Evolutionary conservation across 495 filamentous ascomycete genomes (phyloP), one percentile per base, ranked within the genome.

Genomic region (Annulohypoxylon moriforme): DNA sequence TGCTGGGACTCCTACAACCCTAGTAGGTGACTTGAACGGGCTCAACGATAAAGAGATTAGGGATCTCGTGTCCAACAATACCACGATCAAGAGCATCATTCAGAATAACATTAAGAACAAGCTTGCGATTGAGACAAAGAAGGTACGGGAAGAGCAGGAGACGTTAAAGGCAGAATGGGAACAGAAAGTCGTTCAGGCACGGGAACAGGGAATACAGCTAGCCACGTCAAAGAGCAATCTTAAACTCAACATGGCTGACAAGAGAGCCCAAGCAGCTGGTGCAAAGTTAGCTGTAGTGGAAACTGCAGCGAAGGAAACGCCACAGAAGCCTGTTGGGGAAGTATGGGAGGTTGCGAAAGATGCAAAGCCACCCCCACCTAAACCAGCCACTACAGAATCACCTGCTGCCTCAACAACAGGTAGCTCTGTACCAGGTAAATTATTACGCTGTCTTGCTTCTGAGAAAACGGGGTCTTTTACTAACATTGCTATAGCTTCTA

Each of bases 281-380:
- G 91, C 89, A 13, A 97, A 95, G 82, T 69, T 96, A 22, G 88
- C 91, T 9, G 86, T 93, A 13, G 91, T 98, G 10, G 85, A 93
- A 65, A 91, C 87, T 53, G 94, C 93, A 14, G 94, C 91, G 0
- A 85, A 84, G 24, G 92, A 97, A n/a, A 96, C 93, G 0, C 94
- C 94, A 1, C 83, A 94, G 75, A 88, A 86, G 63, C 88, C 93
- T 13, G 93, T 98, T 6, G 84, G 80, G 10, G 93, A 97, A 76
- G 94, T 97, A 0, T 98, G 93, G 93, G 89, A 90, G 40, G 80
- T 91, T 31, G 93, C 90, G 0, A 93, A 94, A 80, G 82, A 82
- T 24, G 88, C 89, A n/a, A 93, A 89, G 73, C 85, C 89, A 56
- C 81, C 85, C 10, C 80, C 86, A 9, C 79, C 80, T 9, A 77